Conservation (phyloP, 495 filamentous ascomycete species). For the Acidomyces sp. region DNA sequence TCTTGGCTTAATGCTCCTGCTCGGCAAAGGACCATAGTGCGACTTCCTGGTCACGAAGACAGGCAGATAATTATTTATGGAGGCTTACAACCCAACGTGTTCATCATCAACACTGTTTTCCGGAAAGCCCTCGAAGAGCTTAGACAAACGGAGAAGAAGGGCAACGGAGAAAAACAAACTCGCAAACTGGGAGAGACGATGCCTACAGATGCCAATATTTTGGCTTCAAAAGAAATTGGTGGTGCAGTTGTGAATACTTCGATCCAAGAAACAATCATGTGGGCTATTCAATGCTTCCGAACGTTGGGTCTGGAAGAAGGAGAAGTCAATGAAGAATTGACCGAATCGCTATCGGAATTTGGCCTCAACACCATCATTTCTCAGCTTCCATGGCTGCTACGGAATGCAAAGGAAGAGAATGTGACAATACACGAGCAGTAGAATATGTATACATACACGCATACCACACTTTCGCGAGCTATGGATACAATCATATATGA, state of each 20-base stretch:
- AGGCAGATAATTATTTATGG: constrained; percentile 7
- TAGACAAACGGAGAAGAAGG: not conserved
- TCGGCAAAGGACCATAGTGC: not conserved
- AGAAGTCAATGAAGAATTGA: constrained; percentile 2
- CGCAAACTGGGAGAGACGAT: not conserved
- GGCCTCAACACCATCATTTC: too few species aligned
- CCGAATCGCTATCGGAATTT: not conserved
- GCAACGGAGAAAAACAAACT: not conserved
- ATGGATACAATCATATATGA: too few species aligned
- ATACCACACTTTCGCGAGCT: too few species aligned
- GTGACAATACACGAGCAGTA: too few species aligned
- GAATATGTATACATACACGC: too few species aligned
- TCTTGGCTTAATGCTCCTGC: not conserved
- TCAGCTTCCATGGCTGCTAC: too few species aligned
- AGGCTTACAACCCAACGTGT: constrained; percentile 16
- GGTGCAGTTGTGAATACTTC: not conserved
- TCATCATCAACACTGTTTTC: constrained; percentile 19
- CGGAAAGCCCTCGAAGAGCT: constrained; percentile 12
- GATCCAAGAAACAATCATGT: not conserved
- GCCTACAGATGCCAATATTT: not conserved
- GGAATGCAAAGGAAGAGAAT: too few species aligned
- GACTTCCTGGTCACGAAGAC: not conserved
- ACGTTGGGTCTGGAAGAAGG: not conserved
- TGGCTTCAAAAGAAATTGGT: not conserved
- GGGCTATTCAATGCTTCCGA: constrained; percentile 1